These are phyloP conservation scores for Pelargonium fulgidum DNA, from an alignment of 441 rosid genomes.

Conservation along the genomic window DNA sequence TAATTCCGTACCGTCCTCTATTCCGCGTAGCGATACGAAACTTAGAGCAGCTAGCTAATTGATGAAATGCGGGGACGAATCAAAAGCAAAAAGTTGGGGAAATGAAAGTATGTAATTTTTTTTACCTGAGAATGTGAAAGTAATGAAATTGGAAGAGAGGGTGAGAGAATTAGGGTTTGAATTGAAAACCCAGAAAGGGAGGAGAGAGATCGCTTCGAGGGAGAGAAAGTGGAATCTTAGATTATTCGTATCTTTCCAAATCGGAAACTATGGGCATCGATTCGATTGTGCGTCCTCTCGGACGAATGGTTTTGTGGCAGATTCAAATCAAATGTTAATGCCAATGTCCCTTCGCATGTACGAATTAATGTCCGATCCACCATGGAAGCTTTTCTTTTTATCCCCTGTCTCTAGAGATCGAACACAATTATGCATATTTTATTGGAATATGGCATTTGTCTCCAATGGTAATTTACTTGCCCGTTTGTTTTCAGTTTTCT, in stretches of 20 bases:
- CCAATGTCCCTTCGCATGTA: too few species aligned
- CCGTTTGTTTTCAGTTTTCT: too few species aligned
- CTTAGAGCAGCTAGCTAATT: neutral
- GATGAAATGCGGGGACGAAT: neutral
- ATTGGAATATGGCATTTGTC: too few species aligned
- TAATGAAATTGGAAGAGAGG: neutral
- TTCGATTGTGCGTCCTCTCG: too few species aligned
- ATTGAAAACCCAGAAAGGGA: neutral
- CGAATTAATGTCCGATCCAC: too few species aligned
- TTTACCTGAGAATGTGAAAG: neutral
- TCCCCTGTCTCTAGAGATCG: too few species aligned
- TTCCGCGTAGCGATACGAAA: neutral
- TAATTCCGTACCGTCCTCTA: neutral
- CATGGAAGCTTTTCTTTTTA: too few species aligned
- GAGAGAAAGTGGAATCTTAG: neutral
- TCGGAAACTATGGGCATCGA: neutral
- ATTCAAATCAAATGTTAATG: too few species aligned
- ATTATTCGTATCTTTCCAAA: neutral
- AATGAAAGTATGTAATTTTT: neutral
- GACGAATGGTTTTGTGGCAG: too few species aligned
- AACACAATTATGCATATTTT: too few species aligned
- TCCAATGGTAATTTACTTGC: too few species aligned
- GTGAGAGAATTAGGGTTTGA: neutral
- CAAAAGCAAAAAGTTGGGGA: neutral
- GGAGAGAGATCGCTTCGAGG: slow-evolving; percentile 1